A percentile compares a stretch with the other conserved stretches of the same genome.
Evolutionary conservation across 306 rosid genomes (phyloP).

Genomic region (Acacia acuminata): DNA sequence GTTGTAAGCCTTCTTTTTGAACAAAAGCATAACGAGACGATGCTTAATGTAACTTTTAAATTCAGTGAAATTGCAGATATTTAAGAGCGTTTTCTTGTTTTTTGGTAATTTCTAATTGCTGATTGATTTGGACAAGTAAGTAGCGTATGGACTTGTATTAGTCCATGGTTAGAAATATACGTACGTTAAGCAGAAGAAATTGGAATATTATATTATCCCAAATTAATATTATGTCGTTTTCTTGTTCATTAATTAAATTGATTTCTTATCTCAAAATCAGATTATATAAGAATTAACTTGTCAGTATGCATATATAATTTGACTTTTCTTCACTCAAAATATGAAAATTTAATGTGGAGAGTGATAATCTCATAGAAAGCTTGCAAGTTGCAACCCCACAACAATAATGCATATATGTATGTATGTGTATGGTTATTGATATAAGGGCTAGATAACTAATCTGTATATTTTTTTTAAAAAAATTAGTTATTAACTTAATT

Average conservation of each 20-base stretch:
- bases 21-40: neutral
- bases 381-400: neutral
- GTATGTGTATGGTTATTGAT: no score
- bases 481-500: no score
- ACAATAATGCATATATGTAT: neutral
- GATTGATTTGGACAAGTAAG: conserved; percentile 28
- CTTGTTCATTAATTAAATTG: conserved; percentile 16
- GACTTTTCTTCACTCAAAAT: neutral
- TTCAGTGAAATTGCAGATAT: neutral
- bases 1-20: neutral
- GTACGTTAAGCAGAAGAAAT: conserved; percentile 23
- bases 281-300: neutral
- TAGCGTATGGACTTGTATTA: conserved; percentile 10
- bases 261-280: neutral
- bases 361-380: neutral
- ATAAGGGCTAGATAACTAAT: no score
- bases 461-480: no score
- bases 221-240: conserved; percentile 29
- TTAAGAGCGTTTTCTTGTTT: neutral
- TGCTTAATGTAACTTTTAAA: neutral
- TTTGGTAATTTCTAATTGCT: neutral
- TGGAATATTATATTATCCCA: conserved; percentile 6
- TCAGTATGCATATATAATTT: neutral
- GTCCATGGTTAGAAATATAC: conserved; percentile 27
- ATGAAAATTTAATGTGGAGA: neutral